Evolutionary conservation across 2,329 filamentous ascomycete species (phyloP).

Genomic region (Fusarium nanum): DNA sequence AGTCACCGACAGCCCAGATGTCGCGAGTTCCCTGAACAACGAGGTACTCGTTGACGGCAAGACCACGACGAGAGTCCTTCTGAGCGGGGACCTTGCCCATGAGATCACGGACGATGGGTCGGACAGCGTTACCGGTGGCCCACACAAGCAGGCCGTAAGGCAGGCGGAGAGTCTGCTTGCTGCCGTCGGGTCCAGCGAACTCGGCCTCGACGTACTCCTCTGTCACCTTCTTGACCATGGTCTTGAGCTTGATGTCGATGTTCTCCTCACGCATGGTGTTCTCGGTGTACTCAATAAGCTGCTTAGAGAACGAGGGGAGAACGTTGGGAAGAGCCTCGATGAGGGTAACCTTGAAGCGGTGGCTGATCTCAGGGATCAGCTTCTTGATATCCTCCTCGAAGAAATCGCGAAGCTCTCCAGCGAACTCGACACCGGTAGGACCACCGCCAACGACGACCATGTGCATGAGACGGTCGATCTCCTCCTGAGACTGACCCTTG

Average conservation of each 20-base stretch:
- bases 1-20: conserved; percentile 98
- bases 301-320: conserved; percentile 98
- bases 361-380: conserved; percentile 94
- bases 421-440: conserved; percentile 97
- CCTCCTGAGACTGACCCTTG: conserved; percentile 91
- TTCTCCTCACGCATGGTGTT: conserved; percentile 99
- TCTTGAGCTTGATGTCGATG: conserved; percentile 97
- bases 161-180: conserved; percentile 82
- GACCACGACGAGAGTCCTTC: conserved; percentile 91
- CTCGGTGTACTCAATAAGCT: conserved; percentile 99
- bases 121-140: conserved; percentile 96
- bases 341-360: conserved; percentile 96
- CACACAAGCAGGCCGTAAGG: conserved; percentile 97
- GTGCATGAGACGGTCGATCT: conserved; percentile 93
- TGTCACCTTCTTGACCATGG: conserved; percentile 97
- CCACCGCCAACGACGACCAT: conserved; percentile 97
- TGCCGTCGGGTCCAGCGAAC: conserved; percentile 81
- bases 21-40: conserved; percentile 97
- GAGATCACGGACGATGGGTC: conserved; percentile 88
- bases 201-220: conserved; percentile 94
- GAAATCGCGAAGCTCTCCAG: conserved; percentile 97
- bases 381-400: conserved; percentile 98
- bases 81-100: conserved; percentile 93
- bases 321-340: conserved; percentile 98
- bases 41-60: conserved; percentile 98